Evolutionary conservation across 345 rosid genomes (phyloP).

Genomic region (Lepidium sativum): DNA sequence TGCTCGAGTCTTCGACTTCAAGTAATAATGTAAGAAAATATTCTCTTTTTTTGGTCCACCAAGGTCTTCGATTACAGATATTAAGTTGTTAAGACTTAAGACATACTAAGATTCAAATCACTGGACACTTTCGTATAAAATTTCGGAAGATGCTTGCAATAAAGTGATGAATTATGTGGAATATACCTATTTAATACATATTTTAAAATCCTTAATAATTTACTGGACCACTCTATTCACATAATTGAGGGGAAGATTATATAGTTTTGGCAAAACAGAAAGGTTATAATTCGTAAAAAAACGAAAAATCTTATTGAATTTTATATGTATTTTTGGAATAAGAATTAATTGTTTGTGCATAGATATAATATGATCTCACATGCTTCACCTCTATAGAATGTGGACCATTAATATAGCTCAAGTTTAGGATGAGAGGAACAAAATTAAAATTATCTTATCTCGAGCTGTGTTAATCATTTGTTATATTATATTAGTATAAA

Average conservation of each 20-base stretch:
- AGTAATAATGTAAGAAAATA: neutral
- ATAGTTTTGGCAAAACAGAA: constrained; percentile 12
- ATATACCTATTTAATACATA: constrained; percentile 3
- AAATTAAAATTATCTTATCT: constrained; percentile 23
- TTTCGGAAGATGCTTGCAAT: neutral
- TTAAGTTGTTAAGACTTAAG: neutral
- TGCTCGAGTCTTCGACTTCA: neutral
- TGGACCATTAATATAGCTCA: constrained; percentile 31
- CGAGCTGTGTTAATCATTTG: constrained; percentile 20
- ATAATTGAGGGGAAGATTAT: too few species aligned
- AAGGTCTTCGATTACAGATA: too few species aligned
- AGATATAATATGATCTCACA: constrained; percentile 19
- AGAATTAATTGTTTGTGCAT: constrained; percentile 8
- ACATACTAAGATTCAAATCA: neutral
- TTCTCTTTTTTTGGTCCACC: neutral
- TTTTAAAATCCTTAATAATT: neutral
- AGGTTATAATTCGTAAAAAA: constrained; percentile 14
- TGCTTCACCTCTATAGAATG: constrained; percentile 29
- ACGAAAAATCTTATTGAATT: neutral
- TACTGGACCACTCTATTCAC: constrained; percentile 29
- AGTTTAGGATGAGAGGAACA: constrained; percentile 11
- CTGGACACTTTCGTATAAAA: neutral
- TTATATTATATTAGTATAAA: neutral
- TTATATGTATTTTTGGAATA: neutral
- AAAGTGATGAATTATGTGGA: constrained; percentile 1